A percentile compares a stretch with the other conserved stretches of the same genome.
Conservation (phyloP, 2,329 filamentous ascomycete species). For the Aplosporella prunicola region DNA sequence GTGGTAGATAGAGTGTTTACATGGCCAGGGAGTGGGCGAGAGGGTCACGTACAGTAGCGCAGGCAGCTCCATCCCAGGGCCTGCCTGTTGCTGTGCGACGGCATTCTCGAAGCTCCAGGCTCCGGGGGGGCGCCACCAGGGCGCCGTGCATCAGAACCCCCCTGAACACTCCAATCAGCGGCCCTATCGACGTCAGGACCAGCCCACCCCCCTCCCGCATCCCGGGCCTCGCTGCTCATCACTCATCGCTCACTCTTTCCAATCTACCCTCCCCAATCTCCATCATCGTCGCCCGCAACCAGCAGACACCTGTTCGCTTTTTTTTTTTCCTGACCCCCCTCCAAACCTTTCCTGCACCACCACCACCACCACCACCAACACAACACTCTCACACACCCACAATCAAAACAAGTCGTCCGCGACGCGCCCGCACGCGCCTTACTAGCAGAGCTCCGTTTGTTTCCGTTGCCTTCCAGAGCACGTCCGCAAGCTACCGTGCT, state of each 20-base stretch:
- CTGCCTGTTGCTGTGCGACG: neutral
- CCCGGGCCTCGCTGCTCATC: conserved; percentile 6
- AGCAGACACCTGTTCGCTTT: conserved; percentile 4
- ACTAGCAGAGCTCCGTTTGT: too few relatives aligned
- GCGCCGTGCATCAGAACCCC: conserved; percentile 1
- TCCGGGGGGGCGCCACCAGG: neutral
- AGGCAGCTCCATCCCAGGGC: neutral
- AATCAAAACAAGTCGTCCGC: too few relatives aligned
- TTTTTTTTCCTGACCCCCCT: too few relatives aligned
- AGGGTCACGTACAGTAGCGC: too few relatives aligned
- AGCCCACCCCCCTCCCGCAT: neutral
- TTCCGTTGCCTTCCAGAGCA: conserved; percentile 2
- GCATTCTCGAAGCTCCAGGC: conserved; percentile 7
- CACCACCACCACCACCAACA: neutral
- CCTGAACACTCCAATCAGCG: conserved; percentile 3
- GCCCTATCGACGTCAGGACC: conserved; percentile 6
- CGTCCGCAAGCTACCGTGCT: too few relatives aligned
- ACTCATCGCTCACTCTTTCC: conserved; percentile 8
- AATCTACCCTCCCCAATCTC: conserved; percentile 4
- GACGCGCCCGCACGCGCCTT: neutral
- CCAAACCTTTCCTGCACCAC: too few relatives aligned
- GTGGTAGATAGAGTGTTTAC: too few relatives aligned
- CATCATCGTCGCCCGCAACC: conserved; percentile 1
- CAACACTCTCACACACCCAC: neutral
- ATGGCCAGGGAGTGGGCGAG: too few relatives aligned